A percentile compares a stretch with the other conserved stretches of the same genome.
These are phyloP conservation scores for Pestalotiopsis sp. DNA, from an alignment of 2,329 filamentous ascomycete species.

Conservation along the genomic window DNA sequence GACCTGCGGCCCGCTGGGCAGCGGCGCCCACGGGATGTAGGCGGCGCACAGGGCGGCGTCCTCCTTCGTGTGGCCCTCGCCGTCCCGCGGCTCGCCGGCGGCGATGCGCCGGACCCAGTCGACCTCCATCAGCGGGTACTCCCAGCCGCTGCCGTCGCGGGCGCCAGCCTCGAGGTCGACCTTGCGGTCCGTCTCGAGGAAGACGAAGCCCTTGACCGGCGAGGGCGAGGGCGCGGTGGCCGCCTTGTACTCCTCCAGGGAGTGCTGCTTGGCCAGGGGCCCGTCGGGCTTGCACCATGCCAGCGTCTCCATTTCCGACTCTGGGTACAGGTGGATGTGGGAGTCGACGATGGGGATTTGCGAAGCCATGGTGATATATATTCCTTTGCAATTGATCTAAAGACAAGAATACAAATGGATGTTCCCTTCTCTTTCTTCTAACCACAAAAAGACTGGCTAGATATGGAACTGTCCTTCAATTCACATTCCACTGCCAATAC, in stretches of 20 bases:
- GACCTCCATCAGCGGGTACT: slow-evolving; percentile 71
- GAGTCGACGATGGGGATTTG: slow-evolving; percentile 75
- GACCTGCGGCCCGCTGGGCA: slow-evolving; percentile 63
- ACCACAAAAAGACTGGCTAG: not conserved
- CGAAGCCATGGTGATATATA: slow-evolving; percentile 24
- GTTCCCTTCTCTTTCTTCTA: not conserved
- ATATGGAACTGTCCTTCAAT: not conserved
- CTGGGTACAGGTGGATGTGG: slow-evolving; percentile 87
- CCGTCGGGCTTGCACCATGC: slow-evolving; percentile 67
- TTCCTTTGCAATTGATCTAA: not conserved
- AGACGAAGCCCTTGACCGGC: slow-evolving; percentile 71
- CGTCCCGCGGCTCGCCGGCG: slow-evolving; percentile 56
- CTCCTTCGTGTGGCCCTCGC: slow-evolving; percentile 58
- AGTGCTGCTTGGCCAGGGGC: slow-evolving; percentile 66
- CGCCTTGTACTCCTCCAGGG: slow-evolving; percentile 63
- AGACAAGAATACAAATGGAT: not conserved
- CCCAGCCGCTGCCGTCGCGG: slow-evolving; percentile 60
- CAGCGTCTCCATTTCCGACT: slow-evolving; percentile 66
- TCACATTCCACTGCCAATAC: not conserved
- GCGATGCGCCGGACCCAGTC: slow-evolving; percentile 69
- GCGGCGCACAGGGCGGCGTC: slow-evolving; percentile 64
- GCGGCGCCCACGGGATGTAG: slow-evolving; percentile 84
- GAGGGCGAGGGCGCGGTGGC: slow-evolving; percentile 42
- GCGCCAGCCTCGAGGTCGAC: slow-evolving; percentile 54
- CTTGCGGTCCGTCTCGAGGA: slow-evolving; percentile 80